Conservation (phyloP, 495 filamentous ascomycete species). For the Lepraria neglecta region DNA sequence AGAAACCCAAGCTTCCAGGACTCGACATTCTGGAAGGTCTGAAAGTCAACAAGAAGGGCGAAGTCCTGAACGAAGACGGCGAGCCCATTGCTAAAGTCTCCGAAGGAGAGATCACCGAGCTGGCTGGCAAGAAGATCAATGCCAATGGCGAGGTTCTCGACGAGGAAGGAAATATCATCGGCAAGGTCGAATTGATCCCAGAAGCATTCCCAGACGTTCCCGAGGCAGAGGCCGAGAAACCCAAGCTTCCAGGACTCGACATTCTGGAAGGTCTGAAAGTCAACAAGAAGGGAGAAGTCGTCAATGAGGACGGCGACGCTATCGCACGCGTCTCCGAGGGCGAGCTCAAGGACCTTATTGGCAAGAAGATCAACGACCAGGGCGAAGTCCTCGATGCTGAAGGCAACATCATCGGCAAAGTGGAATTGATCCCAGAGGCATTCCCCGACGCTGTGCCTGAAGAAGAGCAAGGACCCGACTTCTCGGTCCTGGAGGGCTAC, state of each 20-base stretch:
- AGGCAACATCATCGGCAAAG: conserved; percentile 34
- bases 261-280: conserved; percentile 47
- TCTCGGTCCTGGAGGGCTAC: conserved; percentile 55
- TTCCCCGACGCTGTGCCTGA: conserved; percentile 39
- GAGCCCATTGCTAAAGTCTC: conserved; percentile 45
- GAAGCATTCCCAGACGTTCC: conserved; percentile 24
- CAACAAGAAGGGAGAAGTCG: conserved; percentile 65
- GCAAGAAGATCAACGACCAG: conserved; percentile 45
- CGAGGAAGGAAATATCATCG: conserved; percentile 37
- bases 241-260: conserved; percentile 23
- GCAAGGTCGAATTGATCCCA: conserved; percentile 30
- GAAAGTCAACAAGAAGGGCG: conserved; percentile 66
- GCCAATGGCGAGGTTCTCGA: conserved; percentile 46
- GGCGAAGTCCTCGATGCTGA: conserved; percentile 41
- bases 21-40: conserved; percentile 35
- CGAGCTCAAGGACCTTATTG: conserved; percentile 37
- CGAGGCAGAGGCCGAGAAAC: conserved; percentile 33
- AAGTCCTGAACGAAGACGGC: conserved; percentile 53
- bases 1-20: conserved; percentile 28
- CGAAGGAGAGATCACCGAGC: conserved; percentile 43
- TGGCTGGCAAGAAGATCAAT: conserved; percentile 48
- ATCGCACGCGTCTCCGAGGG: conserved; percentile 41
- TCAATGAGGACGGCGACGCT: conserved; percentile 45
- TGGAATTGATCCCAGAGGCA: conserved; percentile 25
- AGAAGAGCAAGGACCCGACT: conserved; percentile 39